Percentiles rank a stretch among this genome's conserved stretches.
These are phyloP conservation scores for Nakaseomyces glabratus DNA, from an alignment of 1,139 yeast species.

Conservation along the genomic window DNA sequence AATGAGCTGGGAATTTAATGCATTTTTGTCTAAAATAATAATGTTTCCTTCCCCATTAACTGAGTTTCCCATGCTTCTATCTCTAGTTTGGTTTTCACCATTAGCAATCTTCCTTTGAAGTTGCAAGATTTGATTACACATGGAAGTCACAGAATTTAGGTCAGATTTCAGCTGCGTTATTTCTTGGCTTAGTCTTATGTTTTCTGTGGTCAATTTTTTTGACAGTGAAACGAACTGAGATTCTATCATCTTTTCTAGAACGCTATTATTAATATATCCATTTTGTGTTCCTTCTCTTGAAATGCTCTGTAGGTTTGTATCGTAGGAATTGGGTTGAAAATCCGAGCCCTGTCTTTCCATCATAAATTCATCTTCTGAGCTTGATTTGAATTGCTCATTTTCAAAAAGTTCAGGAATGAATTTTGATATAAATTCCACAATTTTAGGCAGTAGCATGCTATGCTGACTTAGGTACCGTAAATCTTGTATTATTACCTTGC, in stretches of 20 bases:
- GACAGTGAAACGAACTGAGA: constrained; percentile 22
- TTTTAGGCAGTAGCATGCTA: constrained; percentile 20
- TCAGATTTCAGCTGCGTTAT: constrained; percentile 24
- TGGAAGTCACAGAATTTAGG: constrained; percentile 18
- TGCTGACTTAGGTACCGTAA: constrained; percentile 21
- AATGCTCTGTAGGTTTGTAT: not conserved
- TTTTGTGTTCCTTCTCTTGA: not conserved
- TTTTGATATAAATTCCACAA: constrained; percentile 21
- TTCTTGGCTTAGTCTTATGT: constrained; percentile 26
- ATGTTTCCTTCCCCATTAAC: constrained; percentile 10
- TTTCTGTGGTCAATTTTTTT: constrained; percentile 25
- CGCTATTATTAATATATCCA: constrained; percentile 3
- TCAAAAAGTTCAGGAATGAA: constrained; percentile 23
- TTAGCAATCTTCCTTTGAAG: constrained; percentile 19
- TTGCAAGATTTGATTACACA: constrained; percentile 25
- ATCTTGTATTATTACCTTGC: constrained; percentile 27
- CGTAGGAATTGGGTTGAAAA: not conserved
- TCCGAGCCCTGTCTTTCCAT: constrained; percentile 7
- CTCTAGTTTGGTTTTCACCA: not conserved
- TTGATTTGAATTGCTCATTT: constrained; percentile 16
- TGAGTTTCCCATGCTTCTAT: not conserved
- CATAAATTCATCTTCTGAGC: constrained; percentile 5
- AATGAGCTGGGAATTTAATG: constrained; percentile 17
- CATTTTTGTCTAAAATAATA: constrained; percentile 19
- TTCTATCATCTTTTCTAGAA: constrained; percentile 14